Evolutionary conservation across 768 basidiomycete genomes (phyloP).

Genomic region (Rhizopogon vesiculosus): DNA sequence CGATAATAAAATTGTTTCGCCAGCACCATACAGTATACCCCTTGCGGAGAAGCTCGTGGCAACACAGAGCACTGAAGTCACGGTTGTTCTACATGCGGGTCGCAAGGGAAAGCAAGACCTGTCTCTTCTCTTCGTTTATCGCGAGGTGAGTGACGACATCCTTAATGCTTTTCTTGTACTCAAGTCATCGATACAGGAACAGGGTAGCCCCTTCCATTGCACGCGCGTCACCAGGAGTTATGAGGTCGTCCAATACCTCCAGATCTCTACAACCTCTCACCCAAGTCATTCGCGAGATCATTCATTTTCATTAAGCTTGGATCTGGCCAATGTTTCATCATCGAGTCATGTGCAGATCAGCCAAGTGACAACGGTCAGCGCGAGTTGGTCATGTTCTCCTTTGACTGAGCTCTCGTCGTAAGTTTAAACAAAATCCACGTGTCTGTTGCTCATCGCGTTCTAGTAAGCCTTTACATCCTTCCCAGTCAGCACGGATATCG

Average conservation of each 20-base stretch:
- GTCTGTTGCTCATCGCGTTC: slow-evolving; percentile 7
- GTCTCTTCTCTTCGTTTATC: slow-evolving; percentile 60
- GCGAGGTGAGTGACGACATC: slow-evolving; percentile 39
- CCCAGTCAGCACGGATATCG: slow-evolving; percentile 42
- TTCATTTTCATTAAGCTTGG: slow-evolving; percentile 49
- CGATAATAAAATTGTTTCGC: slow-evolving; percentile 47
- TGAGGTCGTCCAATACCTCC: slow-evolving; percentile 57
- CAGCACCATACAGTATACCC: slow-evolving; percentile 43
- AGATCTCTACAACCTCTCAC: slow-evolving; percentile 43
- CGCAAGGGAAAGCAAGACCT: slow-evolving; percentile 45
- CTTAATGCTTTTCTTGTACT: not conserved
- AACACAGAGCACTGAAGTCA: slow-evolving; percentile 46
- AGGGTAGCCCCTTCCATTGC: slow-evolving; percentile 50
- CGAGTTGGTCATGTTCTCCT: slow-evolving; percentile 56
- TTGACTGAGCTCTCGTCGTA: slow-evolving; percentile 37
- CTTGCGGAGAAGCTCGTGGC: slow-evolving; percentile 36
- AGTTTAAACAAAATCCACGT: slow-evolving; percentile 20
- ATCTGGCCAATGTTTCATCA: slow-evolving; percentile 48
- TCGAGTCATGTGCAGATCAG: slow-evolving; percentile 41
- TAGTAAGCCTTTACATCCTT: slow-evolving; percentile 41
- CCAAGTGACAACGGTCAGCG: slow-evolving; percentile 63
- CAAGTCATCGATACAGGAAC: slow-evolving; percentile 32
- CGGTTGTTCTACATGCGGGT: slow-evolving; percentile 51
- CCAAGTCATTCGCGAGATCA: slow-evolving; percentile 46
- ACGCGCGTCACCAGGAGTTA: slow-evolving; percentile 50